Conservation (phyloP, 2,329 filamentous ascomycete genomes). For the Pestalotiopsis sp. region DNA sequence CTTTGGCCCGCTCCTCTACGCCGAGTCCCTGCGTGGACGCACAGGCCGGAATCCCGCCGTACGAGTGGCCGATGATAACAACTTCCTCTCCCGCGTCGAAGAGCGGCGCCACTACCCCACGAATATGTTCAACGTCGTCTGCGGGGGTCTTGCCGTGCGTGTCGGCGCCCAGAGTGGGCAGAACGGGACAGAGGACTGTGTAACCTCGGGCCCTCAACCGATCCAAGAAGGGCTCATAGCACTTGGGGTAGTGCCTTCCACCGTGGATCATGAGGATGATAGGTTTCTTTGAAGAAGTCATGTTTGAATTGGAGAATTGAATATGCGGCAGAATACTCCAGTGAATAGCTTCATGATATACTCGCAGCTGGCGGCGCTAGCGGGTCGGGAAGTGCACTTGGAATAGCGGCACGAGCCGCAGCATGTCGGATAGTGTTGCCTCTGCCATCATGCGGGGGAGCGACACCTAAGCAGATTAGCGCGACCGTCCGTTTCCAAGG, state of each 20-base stretch:
- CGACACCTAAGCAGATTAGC: not conserved
- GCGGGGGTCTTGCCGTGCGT: constrained; percentile 1
- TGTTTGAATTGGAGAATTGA: not conserved
- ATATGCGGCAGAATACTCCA: not conserved
- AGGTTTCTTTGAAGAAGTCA: constrained; percentile 6
- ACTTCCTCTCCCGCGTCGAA: constrained; percentile 17
- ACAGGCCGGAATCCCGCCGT: constrained; percentile 21
- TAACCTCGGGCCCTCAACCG: constrained; percentile 2
- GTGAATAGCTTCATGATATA: not conserved
- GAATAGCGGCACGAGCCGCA: not conserved
- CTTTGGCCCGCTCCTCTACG: not conserved
- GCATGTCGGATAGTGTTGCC: not conserved
- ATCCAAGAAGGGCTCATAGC: constrained; percentile 2
- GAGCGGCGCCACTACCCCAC: constrained; percentile 17
- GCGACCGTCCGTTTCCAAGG: not conserved
- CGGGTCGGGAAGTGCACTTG: not conserved
- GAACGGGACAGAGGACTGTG: constrained; percentile 1
- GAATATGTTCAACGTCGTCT: constrained; percentile 16
- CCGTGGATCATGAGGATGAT: constrained; percentile 9
- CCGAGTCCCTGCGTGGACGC: constrained; percentile 1
- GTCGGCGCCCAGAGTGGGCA: constrained; percentile 8
- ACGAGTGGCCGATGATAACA: constrained; percentile 24
- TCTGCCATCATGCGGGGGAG: not conserved
- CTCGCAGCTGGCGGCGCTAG: not conserved
- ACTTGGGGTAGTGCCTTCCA: not conserved